Conservation (phyloP, 1,284 basidiomycete species). For the Thecaphora frezii region DNA sequence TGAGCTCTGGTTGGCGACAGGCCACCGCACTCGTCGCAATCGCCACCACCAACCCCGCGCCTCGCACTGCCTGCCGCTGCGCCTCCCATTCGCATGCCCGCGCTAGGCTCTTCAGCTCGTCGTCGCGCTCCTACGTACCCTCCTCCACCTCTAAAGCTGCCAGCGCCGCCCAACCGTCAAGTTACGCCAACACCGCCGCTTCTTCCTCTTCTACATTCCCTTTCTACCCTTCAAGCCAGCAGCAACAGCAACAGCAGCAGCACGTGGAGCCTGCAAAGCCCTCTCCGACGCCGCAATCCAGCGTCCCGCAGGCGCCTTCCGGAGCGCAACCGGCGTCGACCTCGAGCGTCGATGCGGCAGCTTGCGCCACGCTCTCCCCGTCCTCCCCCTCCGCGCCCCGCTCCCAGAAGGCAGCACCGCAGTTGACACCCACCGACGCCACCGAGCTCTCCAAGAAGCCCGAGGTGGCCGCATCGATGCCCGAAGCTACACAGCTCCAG, state of each 20-base stretch:
- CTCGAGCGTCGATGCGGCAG: conserved; percentile 19
- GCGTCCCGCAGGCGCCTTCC: no score
- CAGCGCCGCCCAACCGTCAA: background rate
- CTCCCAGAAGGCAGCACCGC: conserved; percentile 30
- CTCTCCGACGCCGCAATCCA: no score
- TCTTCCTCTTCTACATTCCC: background rate
- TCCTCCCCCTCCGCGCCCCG: conserved; percentile 40
- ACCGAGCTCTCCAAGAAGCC: conserved; percentile 22
- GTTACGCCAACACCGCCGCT: background rate
- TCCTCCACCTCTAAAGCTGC: conserved; percentile 1
- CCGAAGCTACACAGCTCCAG: conserved; percentile 14
- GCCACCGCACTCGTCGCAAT: background rate
- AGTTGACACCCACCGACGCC: conserved; percentile 21
- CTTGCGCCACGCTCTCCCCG: conserved; percentile 39
- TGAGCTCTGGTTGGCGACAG: background rate
- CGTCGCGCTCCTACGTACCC: conserved; percentile 1
- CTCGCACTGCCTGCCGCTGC: background rate
- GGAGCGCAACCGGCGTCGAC: no score
- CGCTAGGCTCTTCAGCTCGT: conserved; percentile 1
- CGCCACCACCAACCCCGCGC: background rate
- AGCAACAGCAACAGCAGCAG: background rate
- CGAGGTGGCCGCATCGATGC: conserved; percentile 30
- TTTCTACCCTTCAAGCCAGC: background rate
- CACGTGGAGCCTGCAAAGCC: background rate
- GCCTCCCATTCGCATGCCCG: background rate